Evolutionary conservation across 768 basidiomycete species (phyloP).

Genomic region (Pleurotus tuoliensis): DNA sequence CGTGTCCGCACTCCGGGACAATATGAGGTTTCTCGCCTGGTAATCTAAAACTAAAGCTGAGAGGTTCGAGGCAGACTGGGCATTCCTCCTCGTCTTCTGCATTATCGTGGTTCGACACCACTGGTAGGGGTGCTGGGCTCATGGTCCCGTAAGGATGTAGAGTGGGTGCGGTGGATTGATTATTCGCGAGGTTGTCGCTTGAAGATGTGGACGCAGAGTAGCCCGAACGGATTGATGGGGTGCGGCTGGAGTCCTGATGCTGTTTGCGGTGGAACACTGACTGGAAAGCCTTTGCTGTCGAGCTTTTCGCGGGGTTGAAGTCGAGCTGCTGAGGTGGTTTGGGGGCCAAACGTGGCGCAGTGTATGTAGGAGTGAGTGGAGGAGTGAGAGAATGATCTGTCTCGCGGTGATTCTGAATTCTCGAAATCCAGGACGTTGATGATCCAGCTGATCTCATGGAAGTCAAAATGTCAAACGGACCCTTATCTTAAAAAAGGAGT

Average conservation of each 20-base stretch:
- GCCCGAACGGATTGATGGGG: conserved; percentile 36
- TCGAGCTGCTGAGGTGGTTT: conserved; percentile 21
- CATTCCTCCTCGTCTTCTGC: conserved; percentile 85
- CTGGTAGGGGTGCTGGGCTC: conserved; percentile 65
- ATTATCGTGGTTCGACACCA: conserved; percentile 61
- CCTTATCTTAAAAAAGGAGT: conserved; percentile 1
- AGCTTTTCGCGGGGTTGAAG: conserved; percentile 17
- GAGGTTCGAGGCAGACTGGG: conserved; percentile 93
- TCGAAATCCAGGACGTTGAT: conserved; percentile 33
- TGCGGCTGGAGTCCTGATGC: conserved; percentile 19
- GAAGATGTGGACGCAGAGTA: conserved; percentile 42
- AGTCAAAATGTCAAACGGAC: conserved; percentile 11
- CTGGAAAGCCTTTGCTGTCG: conserved; percentile 40
- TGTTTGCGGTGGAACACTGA: conserved; percentile 49
- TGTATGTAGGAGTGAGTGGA: conserved; percentile 46
- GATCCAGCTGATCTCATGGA: conserved; percentile 37
- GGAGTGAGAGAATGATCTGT: conserved; percentile 29
- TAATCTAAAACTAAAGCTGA: conserved; percentile 88
- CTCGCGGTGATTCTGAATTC: conserved; percentile 18
- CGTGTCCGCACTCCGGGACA: conserved; percentile 95
- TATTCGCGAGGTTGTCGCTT: conserved; percentile 27
- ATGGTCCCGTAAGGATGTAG: conserved; percentile 56
- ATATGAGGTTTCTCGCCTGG: conserved; percentile 98
- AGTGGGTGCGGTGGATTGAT: conserved; percentile 14
- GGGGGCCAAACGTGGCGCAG: conserved; percentile 33